Base-by-base conservation (phyloP, 495 filamentous ascomycete species). In the Usnea hakonensis region DNA sequence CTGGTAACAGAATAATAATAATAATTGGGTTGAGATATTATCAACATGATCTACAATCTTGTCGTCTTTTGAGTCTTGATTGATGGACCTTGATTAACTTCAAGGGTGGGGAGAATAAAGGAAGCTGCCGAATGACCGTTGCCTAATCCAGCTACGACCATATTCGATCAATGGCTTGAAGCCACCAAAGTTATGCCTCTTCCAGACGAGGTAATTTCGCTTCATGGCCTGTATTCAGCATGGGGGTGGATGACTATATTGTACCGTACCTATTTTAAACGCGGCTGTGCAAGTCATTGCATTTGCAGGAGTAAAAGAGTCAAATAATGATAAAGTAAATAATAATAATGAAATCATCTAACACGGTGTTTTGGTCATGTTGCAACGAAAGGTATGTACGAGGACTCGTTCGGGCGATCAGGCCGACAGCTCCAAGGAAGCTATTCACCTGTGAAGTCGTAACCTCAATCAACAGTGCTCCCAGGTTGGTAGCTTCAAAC, bases 141-240 rank as follows among this genome's bases (percentile, higher is more conserved):
- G 57, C 57, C 57, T 53, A 59, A 9, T 60, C 55, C 44, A 32
- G 62, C 9, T 41, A 54, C 17, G 2, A 19, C n/a, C 43, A 35
- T 2, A 26, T 28, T 33, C 38, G 28, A 52, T 52, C 55, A 13
- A 61, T 14, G 52, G 58, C 58, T 50, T 9, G n/a, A 48, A 56
- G 48, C 43, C n/a, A 36, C 17, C 8, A 43, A 21, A 23, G 6
- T 36, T 59, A 59, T 53, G 40, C 62, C 62, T 60, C 32, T 48
- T 64, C 41, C 37, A 64, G 62, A 64, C 23, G 11, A 8, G 14
- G 55, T 50, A 64, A 64, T 64, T 32, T 64, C 62, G 62, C 57
- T 62, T 56, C 23, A 35, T 11, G 40, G 28, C 32, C 37, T 52
- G 53, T 30, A 55, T 56, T 19, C 52, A 62, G 53, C 43, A 62